These are phyloP conservation scores for Whalleya microplaca DNA, from an alignment of 2,329 filamentous ascomycete genomes.

Conservation along the genomic window DNA sequence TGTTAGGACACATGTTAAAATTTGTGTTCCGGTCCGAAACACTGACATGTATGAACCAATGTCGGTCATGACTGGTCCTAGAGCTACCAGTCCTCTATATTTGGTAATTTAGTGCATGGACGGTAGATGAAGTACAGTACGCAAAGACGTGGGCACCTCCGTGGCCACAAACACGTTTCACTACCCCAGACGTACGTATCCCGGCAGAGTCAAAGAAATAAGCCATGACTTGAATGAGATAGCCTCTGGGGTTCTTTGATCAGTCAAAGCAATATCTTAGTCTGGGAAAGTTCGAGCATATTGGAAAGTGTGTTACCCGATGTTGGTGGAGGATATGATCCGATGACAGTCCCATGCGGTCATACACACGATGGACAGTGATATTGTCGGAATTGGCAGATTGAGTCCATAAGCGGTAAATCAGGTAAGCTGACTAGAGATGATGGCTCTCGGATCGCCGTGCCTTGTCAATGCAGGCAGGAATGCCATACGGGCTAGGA, in stretches of 20 bases:
- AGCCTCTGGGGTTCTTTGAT: neutral
- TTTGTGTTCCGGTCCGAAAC: constrained; percentile 21
- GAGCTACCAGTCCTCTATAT: constrained; percentile 15
- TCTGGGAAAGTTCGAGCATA: constrained; percentile 11
- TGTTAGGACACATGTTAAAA: constrained; percentile 20
- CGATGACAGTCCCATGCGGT: constrained; percentile 22
- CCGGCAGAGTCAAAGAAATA: constrained; percentile 14
- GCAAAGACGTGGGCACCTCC: constrained; percentile 12
- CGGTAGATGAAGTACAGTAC: constrained; percentile 11
- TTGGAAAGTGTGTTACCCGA: constrained; percentile 10
- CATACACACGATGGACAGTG: constrained; percentile 7
- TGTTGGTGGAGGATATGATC: constrained; percentile 22
- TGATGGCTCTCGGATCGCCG: constrained; percentile 16
- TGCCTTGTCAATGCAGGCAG: constrained; percentile 14
- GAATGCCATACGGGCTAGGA: neutral
- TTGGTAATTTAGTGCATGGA: constrained; percentile 16
- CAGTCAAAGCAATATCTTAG: constrained; percentile 16
- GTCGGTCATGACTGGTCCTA: constrained; percentile 5
- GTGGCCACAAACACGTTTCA: constrained; percentile 12
- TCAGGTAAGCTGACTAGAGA: constrained; percentile 30
- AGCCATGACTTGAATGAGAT: constrained; percentile 13
- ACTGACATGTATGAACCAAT: constrained; percentile 8
- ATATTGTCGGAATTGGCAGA: constrained; percentile 14
- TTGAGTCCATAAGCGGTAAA: constrained; percentile 5
- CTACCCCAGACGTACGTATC: constrained; percentile 5